These are phyloP conservation scores for Globisporangium spiculum DNA, from an alignment of 352 stramenopile species.

Conservation along the genomic window DNA sequence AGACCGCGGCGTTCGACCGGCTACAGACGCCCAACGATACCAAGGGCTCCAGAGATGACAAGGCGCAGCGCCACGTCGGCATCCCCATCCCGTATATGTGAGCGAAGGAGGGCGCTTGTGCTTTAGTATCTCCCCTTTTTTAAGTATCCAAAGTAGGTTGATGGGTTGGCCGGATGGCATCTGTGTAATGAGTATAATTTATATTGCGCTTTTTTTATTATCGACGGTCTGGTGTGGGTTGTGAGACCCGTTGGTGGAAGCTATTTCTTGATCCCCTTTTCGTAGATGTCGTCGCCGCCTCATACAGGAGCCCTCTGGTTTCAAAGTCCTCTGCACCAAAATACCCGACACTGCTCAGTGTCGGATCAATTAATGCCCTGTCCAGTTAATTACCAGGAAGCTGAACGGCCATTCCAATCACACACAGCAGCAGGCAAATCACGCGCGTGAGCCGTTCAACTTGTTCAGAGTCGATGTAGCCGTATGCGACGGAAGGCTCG, in stretches of 20 bases:
- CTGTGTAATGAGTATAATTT: slow-evolving; percentile 3
- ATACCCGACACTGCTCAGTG: background rate
- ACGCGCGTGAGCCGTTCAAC: background rate
- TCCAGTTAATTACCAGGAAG: background rate
- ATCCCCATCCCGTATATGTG: background rate
- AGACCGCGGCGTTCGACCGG: slow-evolving; percentile 5
- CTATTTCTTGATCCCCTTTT: background rate
- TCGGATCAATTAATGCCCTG: background rate
- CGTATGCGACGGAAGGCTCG: background rate
- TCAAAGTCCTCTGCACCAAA: background rate
- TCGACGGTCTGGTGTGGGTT: background rate
- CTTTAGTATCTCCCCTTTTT: background rate
- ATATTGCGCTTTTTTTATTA: background rate
- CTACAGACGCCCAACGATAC: background rate
- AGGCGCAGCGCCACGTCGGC: background rate
- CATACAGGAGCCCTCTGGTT: background rate
- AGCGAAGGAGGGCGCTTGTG: background rate
- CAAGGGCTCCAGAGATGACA: background rate
- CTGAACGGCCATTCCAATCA: background rate
- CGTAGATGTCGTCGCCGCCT: background rate
- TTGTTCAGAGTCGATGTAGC: background rate
- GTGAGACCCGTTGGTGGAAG: background rate
- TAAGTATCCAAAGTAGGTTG: background rate
- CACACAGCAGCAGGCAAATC: background rate
- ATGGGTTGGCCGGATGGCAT: background rate